Evolutionary conservation across 345 rosid species (phyloP), one percentile per base, ranked within the genome.

Genomic region (Euphorbia tirucalli): DNA sequence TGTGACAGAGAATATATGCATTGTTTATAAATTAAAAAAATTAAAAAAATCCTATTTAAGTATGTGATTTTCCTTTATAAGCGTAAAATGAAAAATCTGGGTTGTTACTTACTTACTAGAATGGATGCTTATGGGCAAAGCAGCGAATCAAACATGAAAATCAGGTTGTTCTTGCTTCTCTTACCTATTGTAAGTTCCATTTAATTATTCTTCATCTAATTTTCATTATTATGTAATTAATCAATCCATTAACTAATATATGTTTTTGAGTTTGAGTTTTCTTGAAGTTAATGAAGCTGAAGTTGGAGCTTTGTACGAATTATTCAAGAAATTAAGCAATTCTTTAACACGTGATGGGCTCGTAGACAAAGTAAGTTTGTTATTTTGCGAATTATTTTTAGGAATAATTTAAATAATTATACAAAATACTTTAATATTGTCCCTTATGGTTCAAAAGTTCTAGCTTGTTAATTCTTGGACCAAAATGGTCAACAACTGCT

Each of bases 241-340:
- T 35, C 4, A 35, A n/a, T n/a, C n/a, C n/a, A n/a, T n/a, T n/a
- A n/a, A n/a, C n/a, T n/a, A n/a, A n/a, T n/a, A n/a, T n/a, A n/a
- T n/a, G n/a, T n/a, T n/a, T 14, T 4, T 41, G 44, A 41, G 44
- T 46, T 46, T 64, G 15, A 65, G 25, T 52, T 41, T n/a, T n/a
- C 16, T 68, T 74, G 83, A 88, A 89, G 94, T 91, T 78, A 85
- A 69, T 35, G 85, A 81, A 62, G 72, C 75, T 39, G 87, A 91
- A 74, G 74, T 89, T 72, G 83, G 82, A 78, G 85, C 90, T 73
- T 74, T 89, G 70, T 71, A 77, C 71, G 75, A 81, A 77, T 79
- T 89, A 46, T 91, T 85, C 85, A 86, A 74, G 80, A 87, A 85
- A 83, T 67, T 85, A 77, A 84, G 92, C 83, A 80, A 82, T 44